A percentile compares a stretch with the other conserved stretches of the same genome.
These are phyloP conservation scores for Hymenoscyphus occultus DNA, from an alignment of 2,329 filamentous ascomycete species.

Conservation along the genomic window DNA sequence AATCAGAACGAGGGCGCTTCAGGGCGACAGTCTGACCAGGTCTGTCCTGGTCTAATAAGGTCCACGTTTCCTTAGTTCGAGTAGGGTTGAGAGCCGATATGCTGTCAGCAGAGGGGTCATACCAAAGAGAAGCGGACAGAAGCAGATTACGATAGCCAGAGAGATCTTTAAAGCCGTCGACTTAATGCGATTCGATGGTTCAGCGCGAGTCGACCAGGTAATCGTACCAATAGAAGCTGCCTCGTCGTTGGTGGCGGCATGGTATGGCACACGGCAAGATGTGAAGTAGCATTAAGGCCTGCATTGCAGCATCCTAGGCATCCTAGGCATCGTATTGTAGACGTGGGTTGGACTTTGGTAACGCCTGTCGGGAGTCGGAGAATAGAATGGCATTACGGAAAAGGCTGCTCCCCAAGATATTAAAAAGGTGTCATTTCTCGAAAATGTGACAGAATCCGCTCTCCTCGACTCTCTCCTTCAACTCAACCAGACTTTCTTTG, in stretches of 20 bases:
- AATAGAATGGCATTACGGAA: neutral
- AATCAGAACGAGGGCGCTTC: neutral
- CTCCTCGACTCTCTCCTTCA: neutral
- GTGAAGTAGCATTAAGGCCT: neutral
- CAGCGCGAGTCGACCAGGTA: neutral
- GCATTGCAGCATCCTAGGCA: neutral
- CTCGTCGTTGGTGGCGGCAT: neutral
- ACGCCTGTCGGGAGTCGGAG: constrained; percentile 2
- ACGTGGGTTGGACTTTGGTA: constrained; percentile 1
- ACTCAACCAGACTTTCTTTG: neutral
- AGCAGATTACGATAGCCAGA: constrained; percentile 3
- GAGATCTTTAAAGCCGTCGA: neutral
- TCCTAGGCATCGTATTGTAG: neutral
- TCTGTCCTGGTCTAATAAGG: neutral
- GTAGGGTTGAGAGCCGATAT: neutral
- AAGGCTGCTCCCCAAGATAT: neutral
- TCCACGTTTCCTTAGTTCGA: too few relatives aligned
- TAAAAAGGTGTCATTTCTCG: neutral
- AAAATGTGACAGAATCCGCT: neutral
- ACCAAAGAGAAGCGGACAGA: neutral
- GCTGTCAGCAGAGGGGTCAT: constrained; percentile 4
- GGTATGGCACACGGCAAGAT: neutral
- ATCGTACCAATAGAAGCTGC: constrained; percentile 1
- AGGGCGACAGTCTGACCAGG: neutral
- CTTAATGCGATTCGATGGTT: neutral